A percentile compares a stretch with the other conserved stretches of the same genome.
Evolutionary conservation across 2,329 filamentous ascomycete species (phyloP).

Genomic region (Phialophora tarda): DNA sequence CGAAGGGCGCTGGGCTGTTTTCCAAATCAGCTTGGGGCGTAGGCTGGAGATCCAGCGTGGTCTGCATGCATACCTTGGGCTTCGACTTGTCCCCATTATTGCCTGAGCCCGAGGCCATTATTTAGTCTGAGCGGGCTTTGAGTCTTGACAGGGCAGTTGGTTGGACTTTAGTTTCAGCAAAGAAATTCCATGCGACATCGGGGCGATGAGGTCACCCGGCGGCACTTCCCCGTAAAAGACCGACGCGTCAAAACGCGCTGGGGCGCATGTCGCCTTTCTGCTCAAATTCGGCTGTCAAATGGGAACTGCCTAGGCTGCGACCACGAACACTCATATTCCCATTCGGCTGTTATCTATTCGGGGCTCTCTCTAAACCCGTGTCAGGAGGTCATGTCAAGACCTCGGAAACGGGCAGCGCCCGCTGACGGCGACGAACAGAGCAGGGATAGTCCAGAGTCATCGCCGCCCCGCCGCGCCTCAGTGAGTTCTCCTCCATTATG

Average conservation of each 20-base stretch:
- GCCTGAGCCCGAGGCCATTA: constrained; percentile 29
- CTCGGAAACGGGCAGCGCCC: constrained; percentile 25
- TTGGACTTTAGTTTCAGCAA: background rate
- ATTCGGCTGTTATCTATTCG: background rate
- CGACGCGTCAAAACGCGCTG: constrained; percentile 9
- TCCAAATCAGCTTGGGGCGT: constrained; percentile 17
- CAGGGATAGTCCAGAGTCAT: constrained; percentile 17
- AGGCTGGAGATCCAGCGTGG: background rate
- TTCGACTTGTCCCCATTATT: constrained; percentile 27
- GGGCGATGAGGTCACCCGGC: constrained; percentile 10
- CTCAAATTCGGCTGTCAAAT: background rate
- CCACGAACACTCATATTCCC: background rate
- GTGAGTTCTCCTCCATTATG: constrained; percentile 12
- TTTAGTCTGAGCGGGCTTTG: background rate
- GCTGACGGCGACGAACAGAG: constrained; percentile 19
- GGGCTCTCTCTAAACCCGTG: background rate
- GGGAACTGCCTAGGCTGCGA: background rate
- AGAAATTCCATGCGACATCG: constrained; percentile 4
- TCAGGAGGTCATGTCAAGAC: constrained; percentile 17
- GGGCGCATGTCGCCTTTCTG: background rate
- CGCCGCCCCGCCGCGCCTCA: constrained; percentile 20
- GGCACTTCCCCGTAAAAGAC: constrained; percentile 7
- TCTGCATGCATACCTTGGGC: constrained; percentile 28
- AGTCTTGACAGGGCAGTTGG: background rate
- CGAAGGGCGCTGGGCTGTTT: constrained; percentile 76